Conservation (phyloP, 805 yeast genomes). For the Barnettozyma sucrosica region DNA sequence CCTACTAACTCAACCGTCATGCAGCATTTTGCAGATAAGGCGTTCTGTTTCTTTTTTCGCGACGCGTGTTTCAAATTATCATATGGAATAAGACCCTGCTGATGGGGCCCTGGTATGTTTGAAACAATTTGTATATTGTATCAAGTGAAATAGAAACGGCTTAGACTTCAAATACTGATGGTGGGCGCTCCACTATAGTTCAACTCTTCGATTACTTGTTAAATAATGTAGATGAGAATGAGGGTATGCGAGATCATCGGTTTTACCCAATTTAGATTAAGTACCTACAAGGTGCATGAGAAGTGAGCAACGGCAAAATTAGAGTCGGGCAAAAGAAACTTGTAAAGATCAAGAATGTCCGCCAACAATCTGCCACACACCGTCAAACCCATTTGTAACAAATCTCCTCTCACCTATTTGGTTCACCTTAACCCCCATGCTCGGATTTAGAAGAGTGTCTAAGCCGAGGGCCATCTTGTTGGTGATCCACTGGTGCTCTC, state of each 20-base stretch:
- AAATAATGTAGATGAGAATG: background rate
- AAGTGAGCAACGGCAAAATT: background rate
- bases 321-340: background rate
- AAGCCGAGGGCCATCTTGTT: constrained; percentile 6
- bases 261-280: background rate
- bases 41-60: background rate
- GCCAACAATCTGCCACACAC: background rate
- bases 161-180: too few species aligned
- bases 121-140: too few species aligned
- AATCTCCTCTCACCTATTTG: background rate
- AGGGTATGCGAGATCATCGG: background rate
- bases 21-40: background rate
- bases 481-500: constrained; percentile 11
- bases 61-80: background rate
- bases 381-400: constrained; percentile 1
- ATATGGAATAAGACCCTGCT: too few species aligned
- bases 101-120: background rate
- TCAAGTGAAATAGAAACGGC: too few species aligned
- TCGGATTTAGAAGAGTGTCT: background rate
- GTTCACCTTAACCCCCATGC: background rate
- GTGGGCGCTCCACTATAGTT: background rate
- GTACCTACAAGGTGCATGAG: background rate
- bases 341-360: background rate
- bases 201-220: background rate
- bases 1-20: background rate